A percentile compares a stretch with the other conserved stretches of the same genome.
Evolutionary conservation across 345 rosid genomes (phyloP).

Genomic region (Linum usitatissimum): DNA sequence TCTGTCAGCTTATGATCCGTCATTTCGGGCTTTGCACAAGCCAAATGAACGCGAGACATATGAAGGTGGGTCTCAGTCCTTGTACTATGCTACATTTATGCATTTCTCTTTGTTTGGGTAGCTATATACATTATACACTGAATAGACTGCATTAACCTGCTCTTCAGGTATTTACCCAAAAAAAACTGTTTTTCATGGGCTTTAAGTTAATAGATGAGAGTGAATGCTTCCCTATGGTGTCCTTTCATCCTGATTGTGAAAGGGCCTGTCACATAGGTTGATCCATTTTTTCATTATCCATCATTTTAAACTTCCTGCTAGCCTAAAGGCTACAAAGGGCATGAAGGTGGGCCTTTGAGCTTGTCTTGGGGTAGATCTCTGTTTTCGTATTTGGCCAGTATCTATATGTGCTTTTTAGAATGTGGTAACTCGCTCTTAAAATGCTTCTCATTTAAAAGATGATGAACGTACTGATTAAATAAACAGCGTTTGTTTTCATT

Average conservation of each 20-base stretch:
- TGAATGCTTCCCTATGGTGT: too few relatives aligned
- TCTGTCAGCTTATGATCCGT: conserved; percentile 88
- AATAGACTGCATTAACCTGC: too few relatives aligned
- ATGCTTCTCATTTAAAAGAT: not conserved
- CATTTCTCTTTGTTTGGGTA: conserved; percentile 3
- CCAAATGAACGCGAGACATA: conserved; percentile 57
- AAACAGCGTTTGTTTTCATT: not conserved
- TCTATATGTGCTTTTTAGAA: not conserved
- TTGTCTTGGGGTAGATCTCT: too few relatives aligned
- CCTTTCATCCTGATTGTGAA: too few relatives aligned
- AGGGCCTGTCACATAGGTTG: too few relatives aligned
- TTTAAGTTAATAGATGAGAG: too few relatives aligned
- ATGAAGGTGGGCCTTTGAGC: not conserved
- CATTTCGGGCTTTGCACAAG: conserved; percentile 72
- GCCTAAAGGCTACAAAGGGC: not conserved
- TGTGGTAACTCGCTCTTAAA: not conserved
- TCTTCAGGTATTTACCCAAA: too few relatives aligned
- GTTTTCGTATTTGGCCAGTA: not conserved
- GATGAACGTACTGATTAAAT: not conserved
- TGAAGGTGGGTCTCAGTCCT: conserved; percentile 50
- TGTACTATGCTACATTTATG: conserved; percentile 12
- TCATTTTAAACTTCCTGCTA: too few relatives aligned
- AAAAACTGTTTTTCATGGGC: too few relatives aligned
- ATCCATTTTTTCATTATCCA: too few relatives aligned
- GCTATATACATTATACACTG: too few relatives aligned